A percentile compares a stretch with the other conserved stretches of the same genome.
These are phyloP conservation scores for Colletotrichum orbiculare DNA, from an alignment of 2,329 filamentous ascomycete species.

Conservation along the genomic window DNA sequence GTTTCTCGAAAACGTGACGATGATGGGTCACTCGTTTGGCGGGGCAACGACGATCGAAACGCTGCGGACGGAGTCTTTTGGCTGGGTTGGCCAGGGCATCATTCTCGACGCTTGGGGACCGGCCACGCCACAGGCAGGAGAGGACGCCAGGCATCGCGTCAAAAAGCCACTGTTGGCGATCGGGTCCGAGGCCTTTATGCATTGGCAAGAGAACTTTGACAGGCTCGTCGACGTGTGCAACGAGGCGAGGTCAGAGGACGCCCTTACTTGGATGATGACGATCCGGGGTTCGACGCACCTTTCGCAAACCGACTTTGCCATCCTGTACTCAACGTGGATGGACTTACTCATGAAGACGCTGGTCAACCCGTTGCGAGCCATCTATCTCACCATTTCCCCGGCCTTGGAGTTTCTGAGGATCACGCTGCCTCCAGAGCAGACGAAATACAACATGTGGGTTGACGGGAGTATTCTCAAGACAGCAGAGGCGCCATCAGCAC, in stretches of 20 bases:
- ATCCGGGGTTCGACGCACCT: conserved; percentile 72
- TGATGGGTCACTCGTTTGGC: conserved; percentile 75
- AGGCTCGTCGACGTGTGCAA: conserved; percentile 66
- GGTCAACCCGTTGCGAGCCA: conserved; percentile 70
- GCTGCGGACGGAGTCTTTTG: conserved; percentile 63
- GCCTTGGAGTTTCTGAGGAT: conserved; percentile 71
- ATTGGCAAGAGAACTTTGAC: conserved; percentile 74
- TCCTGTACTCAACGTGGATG: conserved; percentile 70
- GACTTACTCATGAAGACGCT: conserved; percentile 70
- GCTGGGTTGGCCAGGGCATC: conserved; percentile 71
- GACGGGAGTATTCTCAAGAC: conserved; percentile 63
- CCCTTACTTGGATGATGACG: conserved; percentile 61
- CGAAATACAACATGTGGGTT: conserved; percentile 61
- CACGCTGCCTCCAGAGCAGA: conserved; percentile 59
- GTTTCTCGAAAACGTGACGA: conserved; percentile 64
- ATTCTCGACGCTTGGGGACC: conserved; percentile 74
- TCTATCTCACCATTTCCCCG: conserved; percentile 72
- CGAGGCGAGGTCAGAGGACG: conserved; percentile 61
- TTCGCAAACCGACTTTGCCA: conserved; percentile 73
- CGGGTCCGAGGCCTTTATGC: conserved; percentile 76
- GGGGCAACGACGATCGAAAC: conserved; percentile 72
- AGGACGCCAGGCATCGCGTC: conserved; percentile 56
- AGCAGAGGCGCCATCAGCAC: conserved; percentile 39
- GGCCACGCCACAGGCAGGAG: conserved; percentile 57
- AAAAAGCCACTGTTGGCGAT: conserved; percentile 70